Conservation (phyloP, 306 rosid genomes). For the Cucumis melo region DNA sequence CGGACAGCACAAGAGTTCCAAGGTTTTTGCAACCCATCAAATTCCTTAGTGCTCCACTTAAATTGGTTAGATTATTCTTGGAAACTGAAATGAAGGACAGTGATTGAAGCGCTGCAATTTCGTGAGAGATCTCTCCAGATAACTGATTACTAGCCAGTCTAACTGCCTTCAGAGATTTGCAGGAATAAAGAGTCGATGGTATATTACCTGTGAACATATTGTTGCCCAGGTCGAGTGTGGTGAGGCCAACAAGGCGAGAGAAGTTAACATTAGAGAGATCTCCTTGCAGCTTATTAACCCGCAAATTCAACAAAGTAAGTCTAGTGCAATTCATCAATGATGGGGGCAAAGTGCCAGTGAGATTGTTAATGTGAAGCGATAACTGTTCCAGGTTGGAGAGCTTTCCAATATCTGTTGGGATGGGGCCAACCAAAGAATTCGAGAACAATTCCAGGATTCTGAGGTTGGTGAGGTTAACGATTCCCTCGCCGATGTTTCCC, state of each 20-base stretch:
- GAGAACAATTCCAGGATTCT: conserved; percentile 59
- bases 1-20: conserved; percentile 49
- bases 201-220: conserved; percentile 54
- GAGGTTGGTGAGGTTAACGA: conserved; percentile 39
- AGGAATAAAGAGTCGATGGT: conserved; percentile 61
- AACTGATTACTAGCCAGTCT: conserved; percentile 58
- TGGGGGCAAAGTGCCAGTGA: conserved; percentile 51
- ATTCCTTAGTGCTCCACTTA: conserved; percentile 45
- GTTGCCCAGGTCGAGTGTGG: conserved; percentile 68
- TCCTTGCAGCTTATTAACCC: conserved; percentile 62
- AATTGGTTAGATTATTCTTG: conserved; percentile 40
- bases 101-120: conserved; percentile 41
- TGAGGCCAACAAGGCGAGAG: conserved; percentile 38
- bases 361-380: conserved; percentile 52
- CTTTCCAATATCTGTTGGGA: conserved; percentile 51
- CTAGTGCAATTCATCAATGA: conserved; percentile 57
- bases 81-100: conserved; percentile 68
- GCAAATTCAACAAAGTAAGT: conserved; percentile 50
- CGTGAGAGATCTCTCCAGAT: conserved; percentile 48
- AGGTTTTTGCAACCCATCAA: conserved; percentile 54
- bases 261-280: conserved; percentile 51
- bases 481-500: conserved; percentile 38
- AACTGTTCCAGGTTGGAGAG: conserved; percentile 45
- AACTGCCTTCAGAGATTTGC: conserved; percentile 60
- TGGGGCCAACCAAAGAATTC: conserved; percentile 35